Evolutionary conservation across 805 yeast species (phyloP), one percentile per base, ranked within the genome.

Genomic region (Torulaspora delbrueckii): DNA sequence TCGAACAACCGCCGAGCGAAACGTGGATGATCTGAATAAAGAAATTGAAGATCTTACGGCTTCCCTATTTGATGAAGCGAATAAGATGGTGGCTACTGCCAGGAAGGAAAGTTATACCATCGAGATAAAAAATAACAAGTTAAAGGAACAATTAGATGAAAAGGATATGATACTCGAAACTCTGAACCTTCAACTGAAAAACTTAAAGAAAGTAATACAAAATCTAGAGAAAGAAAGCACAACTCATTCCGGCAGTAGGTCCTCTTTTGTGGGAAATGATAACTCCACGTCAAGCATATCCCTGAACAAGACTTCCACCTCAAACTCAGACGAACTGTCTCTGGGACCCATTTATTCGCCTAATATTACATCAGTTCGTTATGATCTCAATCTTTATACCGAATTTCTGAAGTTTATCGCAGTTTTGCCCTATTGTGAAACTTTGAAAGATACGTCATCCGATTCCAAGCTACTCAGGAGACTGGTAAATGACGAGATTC

Each of bases 11-110:
- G 83, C 87, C 0, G 84, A 82, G 52, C 68, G 66, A 8, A 86
- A 83, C 53, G 82, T 77, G 13, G 70, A 75, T 37, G 73, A 75
- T 47, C 66, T 87, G 41, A 78, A 82, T 50, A 77, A 74, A 26
- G 96, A 87, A 60, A 84, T 87, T 30, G 93, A 86, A 58, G 95
- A 86, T 32, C 66, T 87, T 38, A 78, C 89, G 1, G 86, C 82
- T 1, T 79, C 89, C 1, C 67, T 87, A 26, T 87, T 87, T 59
- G 84, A 79, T 51, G 93, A 88, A 59, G 96, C 96, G 10, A 87
- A 87, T 60, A 74, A 76, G 40, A 86, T 86, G 86, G 96, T 87
- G 5, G 79, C 84, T 40, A 78, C 81, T 50, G 96, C 95, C 0
- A 78, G 86, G 48, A 73, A 79, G 43, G 84, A 82, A 46, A 76